Evolutionary conservation across 192 early-diverging fungal genomes (phyloP).

Genomic region (Endogone sp.): DNA sequence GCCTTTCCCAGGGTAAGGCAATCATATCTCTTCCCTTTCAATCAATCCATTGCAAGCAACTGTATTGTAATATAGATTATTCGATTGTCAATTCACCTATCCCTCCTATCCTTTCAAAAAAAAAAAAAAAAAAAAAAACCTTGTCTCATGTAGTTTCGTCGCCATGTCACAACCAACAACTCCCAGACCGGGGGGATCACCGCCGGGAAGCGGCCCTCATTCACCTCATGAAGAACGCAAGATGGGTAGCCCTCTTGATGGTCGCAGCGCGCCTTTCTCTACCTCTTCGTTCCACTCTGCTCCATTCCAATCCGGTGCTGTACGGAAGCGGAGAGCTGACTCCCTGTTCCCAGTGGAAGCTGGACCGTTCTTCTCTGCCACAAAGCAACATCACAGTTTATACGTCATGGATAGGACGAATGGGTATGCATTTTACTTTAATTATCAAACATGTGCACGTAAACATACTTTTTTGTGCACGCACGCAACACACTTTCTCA

Average conservation of each 20-base stretch:
- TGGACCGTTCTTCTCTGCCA: constrained; percentile 66
- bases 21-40: too few relatives aligned
- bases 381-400: constrained; percentile 62
- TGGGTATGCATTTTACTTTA: constrained; percentile 28
- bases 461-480: constrained; percentile 6
- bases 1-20: background rate
- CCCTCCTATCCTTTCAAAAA: too few relatives aligned
- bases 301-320: background rate
- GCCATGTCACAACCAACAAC: background rate
- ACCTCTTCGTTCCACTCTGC: background rate
- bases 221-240: background rate
- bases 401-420: constrained; percentile 57
- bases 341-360: constrained; percentile 44
- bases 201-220: background rate
- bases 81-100: too few relatives aligned
- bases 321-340: constrained; percentile 38
- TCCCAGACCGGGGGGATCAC: background rate
- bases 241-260: background rate
- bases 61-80: too few relatives aligned
- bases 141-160: background rate
- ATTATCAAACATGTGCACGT: background rate
- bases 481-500: too few relatives aligned
- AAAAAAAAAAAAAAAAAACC: too few relatives aligned
- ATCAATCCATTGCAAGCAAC: too few relatives aligned
- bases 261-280: background rate